Conservation (phyloP, 352 stramenopile genomes). For the Globisporangium paroecandrum region DNA sequence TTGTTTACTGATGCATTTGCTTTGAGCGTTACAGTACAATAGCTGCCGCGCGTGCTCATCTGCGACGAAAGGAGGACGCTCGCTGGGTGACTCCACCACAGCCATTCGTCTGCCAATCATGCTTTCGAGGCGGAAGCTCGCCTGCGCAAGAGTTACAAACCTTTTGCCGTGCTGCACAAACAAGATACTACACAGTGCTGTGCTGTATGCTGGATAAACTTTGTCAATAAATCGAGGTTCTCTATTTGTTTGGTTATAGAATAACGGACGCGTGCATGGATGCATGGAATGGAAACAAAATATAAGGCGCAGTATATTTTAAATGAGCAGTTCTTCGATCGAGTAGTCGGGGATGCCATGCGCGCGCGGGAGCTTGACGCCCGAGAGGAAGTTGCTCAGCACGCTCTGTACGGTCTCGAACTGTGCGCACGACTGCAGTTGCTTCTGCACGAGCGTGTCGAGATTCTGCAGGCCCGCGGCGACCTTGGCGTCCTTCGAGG, state of each 20-base stretch:
- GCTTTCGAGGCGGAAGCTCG: background rate
- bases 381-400: conserved; percentile 76
- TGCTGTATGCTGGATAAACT: background rate
- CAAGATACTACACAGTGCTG: background rate
- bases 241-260: conserved; percentile 6
- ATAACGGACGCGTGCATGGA: background rate
- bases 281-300: background rate
- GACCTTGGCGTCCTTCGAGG: conserved; percentile 40
- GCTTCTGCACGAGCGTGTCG: conserved; percentile 51
- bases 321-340: conserved; percentile 72
- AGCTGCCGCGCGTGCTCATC: background rate
- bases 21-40: background rate
- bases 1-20: background rate
- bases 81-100: background rate
- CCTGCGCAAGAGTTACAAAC: background rate
- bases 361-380: conserved; percentile 56
- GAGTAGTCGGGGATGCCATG: conserved; percentile 73
- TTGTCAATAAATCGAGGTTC: background rate
- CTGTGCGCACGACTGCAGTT: conserved; percentile 48
- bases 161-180: background rate
- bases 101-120: background rate
- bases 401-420: conserved; percentile 73
- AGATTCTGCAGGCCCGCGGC: conserved; percentile 40
- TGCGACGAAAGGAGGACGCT: background rate
- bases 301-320: conserved; percentile 22